Base-by-base conservation (phyloP, 257 asterid species). In the Gentiana straminea region DNA sequence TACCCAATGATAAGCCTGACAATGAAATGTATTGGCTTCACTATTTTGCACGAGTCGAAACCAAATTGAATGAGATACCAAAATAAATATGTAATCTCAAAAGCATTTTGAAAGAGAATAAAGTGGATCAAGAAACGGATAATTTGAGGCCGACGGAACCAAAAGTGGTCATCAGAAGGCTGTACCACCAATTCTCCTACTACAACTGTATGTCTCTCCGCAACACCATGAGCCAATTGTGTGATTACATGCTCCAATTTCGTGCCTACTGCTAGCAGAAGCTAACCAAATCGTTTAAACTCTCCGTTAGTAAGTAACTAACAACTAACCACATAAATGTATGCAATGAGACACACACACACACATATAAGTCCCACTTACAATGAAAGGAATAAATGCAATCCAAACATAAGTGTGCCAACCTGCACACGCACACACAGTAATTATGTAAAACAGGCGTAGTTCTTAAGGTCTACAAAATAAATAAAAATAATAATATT, bases 71-170 rank as follows among this genome's bases (percentile, higher is more conserved):
- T 55, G 15, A 66, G 58, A 13, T 13, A 12, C 99, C 99, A 85
- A 79, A 92, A 92, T 93, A 92, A 92, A 65, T 83, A 92, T 51
- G 99, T 97, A 8, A 92, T 85, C 84, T 92, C 99, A 2, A 92
- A 92, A 34, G 99, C 94, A 63, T 92, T 92, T 81, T 92, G 99
- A 77, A 92, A 92, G 72, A 92, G 95, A 61, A 88, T 88, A 39
- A 92, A 81, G 64, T 92, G 99, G 63, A 92, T 83, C 82, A 92
- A 75, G 81, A 77, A 53, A 2, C 88, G 91, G 69, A 92, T 84
- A 58, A 92, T 61, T 45, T 69, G 74, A 39, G 97, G 99, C 13
- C 90, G 82, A 33, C 60, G 76, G 77, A 88, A 85, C 99, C 97
- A 92, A 62, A 92, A 92, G 73, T 85, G 99, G 34, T 85, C 81